Evolutionary conservation across 2,329 filamentous ascomycete genomes (phyloP).

Genomic region (Daldinia sp.): DNA sequence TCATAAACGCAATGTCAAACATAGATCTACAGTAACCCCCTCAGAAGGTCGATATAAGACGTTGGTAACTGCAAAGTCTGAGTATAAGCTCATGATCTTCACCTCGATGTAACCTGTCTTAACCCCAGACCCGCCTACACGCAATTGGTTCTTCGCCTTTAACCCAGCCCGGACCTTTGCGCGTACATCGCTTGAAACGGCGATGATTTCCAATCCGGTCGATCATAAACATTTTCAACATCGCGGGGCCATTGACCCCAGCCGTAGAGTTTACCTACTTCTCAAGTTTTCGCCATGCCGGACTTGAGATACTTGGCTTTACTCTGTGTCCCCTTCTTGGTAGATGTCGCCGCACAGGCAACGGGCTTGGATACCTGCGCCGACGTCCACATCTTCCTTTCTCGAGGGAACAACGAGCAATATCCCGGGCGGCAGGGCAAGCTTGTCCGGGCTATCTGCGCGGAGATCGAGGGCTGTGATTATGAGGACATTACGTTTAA

Average conservation of each 20-base stretch:
- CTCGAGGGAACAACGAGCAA: slow-evolving; percentile 47
- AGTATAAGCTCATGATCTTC: background rate
- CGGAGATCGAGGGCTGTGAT: slow-evolving; percentile 42
- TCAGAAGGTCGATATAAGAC: background rate
- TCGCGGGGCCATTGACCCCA: background rate
- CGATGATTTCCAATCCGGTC: background rate
- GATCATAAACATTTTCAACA: background rate
- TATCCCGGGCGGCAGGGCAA: slow-evolving; percentile 48
- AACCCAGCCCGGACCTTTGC: background rate
- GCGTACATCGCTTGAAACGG: background rate
- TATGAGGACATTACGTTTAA: slow-evolving; percentile 39
- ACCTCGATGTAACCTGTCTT: slow-evolving; percentile 1
- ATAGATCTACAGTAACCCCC: too few species aligned
- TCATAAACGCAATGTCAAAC: background rate
- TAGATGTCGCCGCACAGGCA: slow-evolving; percentile 14
- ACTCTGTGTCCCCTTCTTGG: background rate
- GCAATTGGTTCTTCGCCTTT: background rate
- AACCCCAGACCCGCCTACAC: background rate
- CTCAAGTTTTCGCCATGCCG: background rate
- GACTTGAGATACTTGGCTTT: background rate
- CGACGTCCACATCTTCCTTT: slow-evolving; percentile 40
- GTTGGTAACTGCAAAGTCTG: background rate
- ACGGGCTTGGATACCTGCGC: slow-evolving; percentile 28
- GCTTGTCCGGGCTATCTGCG: slow-evolving; percentile 46
- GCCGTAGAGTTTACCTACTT: too few species aligned